These are phyloP conservation scores for Hypholoma sublateritium DNA, from an alignment of 768 basidiomycete species.

Conservation along the genomic window DNA sequence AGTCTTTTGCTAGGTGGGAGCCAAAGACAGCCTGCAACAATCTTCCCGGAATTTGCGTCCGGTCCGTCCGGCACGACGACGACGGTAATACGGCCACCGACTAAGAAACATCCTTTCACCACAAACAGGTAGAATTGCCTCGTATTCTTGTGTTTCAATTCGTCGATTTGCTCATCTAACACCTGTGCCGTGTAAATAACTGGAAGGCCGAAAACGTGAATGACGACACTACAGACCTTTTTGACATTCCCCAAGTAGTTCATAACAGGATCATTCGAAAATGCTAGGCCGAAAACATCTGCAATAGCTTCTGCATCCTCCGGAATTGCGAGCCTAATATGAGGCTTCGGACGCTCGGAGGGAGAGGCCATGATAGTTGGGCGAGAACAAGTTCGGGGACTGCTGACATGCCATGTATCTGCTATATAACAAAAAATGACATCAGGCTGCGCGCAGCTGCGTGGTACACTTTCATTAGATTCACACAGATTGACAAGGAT, in stretches of 20 bases:
- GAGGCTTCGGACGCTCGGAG: neutral
- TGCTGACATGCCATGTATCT: too few relatives aligned
- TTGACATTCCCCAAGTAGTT: neutral
- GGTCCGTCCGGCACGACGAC: conserved; percentile 16
- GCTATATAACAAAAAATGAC: too few relatives aligned
- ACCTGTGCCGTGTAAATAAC: conserved; percentile 6
- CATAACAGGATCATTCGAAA: neutral
- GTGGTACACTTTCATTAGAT: too few relatives aligned
- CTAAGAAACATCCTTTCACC: conserved; percentile 14
- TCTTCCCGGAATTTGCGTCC: conserved; percentile 13
- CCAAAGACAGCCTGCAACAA: conserved; percentile 26
- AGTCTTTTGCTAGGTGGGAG: conserved; percentile 25
- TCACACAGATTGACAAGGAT: too few relatives aligned
- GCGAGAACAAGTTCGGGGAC: too few relatives aligned
- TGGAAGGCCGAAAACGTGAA: too few relatives aligned
- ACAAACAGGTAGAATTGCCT: conserved; percentile 19
- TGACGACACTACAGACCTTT: neutral
- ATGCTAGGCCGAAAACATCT: neutral
- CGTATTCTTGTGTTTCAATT: conserved; percentile 12
- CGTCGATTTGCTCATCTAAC: conserved; percentile 13
- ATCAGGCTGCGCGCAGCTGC: too few relatives aligned
- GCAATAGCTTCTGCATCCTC: neutral
- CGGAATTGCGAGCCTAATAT: neutral
- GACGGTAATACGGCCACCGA: conserved; percentile 27
- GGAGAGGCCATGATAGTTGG: too few relatives aligned